Evolutionary conservation across 805 yeast genomes (phyloP).

Genomic region (Hemisphaericaspora nanyangensis): DNA sequence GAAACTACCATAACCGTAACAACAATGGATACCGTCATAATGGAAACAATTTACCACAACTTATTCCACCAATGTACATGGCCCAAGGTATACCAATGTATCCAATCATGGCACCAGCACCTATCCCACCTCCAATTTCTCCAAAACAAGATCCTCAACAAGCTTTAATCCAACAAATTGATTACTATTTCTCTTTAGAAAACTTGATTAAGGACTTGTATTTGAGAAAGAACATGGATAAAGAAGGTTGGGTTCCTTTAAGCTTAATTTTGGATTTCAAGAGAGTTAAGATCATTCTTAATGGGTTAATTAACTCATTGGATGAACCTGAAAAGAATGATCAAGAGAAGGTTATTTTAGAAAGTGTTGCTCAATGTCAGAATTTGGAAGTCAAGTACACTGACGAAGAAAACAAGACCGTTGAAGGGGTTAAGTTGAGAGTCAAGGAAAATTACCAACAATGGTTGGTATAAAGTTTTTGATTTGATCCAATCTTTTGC

Average conservation of each 20-base stretch:
- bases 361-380: slow-evolving; percentile 51
- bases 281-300: slow-evolving; percentile 59
- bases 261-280: slow-evolving; percentile 63
- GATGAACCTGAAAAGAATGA: slow-evolving; percentile 20
- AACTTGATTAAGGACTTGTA: slow-evolving; percentile 82
- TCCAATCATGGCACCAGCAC: slow-evolving; percentile 4
- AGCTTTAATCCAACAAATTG: slow-evolving; percentile 60
- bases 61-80: not conserved
- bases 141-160: slow-evolving; percentile 44
- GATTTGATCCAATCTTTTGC: not conserved
- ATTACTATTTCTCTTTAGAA: slow-evolving; percentile 86
- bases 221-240: slow-evolving; percentile 77
- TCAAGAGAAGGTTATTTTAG: slow-evolving; percentile 42
- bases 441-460: slow-evolving; percentile 52
- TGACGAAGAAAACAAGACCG: slow-evolving; percentile 26
- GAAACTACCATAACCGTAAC: slow-evolving; percentile 3
- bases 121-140: slow-evolving; percentile 44
- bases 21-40: slow-evolving; percentile 7
- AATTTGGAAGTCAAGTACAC: slow-evolving; percentile 45
- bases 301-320: slow-evolving; percentile 33
- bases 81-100: not conserved
- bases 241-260: slow-evolving; percentile 69
- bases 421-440: slow-evolving; percentile 55
- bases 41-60: slow-evolving; percentile 11
- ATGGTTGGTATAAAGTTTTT: slow-evolving; percentile 71